Evolutionary conservation across 108 stramenopile species (phyloP), one percentile per base, ranked within the genome.

Genomic region (Cyclotella sp.): DNA sequence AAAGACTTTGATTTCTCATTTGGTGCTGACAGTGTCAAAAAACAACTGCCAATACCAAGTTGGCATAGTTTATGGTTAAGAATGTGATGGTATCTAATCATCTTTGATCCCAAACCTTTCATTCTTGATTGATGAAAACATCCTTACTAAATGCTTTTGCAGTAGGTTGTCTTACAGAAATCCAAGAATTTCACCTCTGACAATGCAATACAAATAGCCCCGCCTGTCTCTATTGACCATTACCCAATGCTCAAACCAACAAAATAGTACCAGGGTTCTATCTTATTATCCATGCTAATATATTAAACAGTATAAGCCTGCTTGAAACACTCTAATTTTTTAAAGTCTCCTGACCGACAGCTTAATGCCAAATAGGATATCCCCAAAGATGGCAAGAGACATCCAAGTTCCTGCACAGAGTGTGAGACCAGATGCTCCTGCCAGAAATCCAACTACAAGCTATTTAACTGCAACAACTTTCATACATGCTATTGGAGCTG

Each of bases 41-140:
- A 89, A 81, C 77, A 89, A 81, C 93, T 89, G 81, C 91, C 91
- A 95, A n/a, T n/a, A n/a, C n/a, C n/a, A n/a, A n/a, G n/a, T n/a
- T n/a, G n/a, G n/a, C n/a, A n/a, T n/a, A n/a, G n/a, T n/a, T n/a
- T n/a, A n/a, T n/a, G n/a, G n/a, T n/a, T n/a, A n/a, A n/a, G n/a
- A n/a, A n/a, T n/a, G 95, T 97, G 97, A 98, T 94, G 97, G 97
- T 96, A 98, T 98, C 96, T 98, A 94, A 97, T 97, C 97, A 95
- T 98, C 97, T 98, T 98, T 93, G 95, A 96, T 96, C 95, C 93
- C 97, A 93, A 93, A 93, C 95, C n/a, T n/a, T n/a, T n/a, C n/a
- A n/a, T n/a, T n/a, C n/a, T n/a, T n/a, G n/a, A n/a, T n/a, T n/a
- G n/a, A 94, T 96, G 93, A 96, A 96, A 96, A 97, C 94, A 95